Evolutionary conservation across 495 filamentous ascomycete genomes (phyloP).

Genomic region (Podospora anserina): DNA sequence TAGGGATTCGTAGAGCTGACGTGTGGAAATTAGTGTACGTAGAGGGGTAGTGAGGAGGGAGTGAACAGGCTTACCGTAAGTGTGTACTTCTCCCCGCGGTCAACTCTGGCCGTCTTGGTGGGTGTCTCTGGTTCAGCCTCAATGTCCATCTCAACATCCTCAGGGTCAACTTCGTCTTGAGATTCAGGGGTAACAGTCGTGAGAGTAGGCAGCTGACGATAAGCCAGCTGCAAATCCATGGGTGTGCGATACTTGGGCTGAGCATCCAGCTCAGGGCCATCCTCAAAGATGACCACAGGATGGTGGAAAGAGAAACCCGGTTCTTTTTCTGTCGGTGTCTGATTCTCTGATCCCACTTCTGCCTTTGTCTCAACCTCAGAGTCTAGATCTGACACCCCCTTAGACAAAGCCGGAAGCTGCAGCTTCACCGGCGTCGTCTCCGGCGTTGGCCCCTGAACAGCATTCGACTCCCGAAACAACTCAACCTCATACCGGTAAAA

Average conservation of each 20-base stretch:
- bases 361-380: no score
- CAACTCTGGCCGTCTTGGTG: background rate
- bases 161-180: background rate
- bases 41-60: no score
- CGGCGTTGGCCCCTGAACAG: background rate
- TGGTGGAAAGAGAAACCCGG: no score
- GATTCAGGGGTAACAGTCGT: no score
- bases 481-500: constrained; percentile 8
- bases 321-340: no score
- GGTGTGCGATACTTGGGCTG: no score
- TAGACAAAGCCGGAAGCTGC: background rate
- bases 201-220: no score
- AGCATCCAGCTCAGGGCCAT: no score
- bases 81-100: constrained; percentile 6
- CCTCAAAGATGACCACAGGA: no score
- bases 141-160: background rate
- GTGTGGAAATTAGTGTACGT: background rate
- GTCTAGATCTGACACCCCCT: no score
- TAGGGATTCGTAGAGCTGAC: background rate
- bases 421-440: background rate
- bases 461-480: background rate
- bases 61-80: constrained; percentile 2
- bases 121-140: background rate
- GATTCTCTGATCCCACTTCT: no score
- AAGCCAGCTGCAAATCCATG: no score